Evolutionary conservation across 768 basidiomycete species (phyloP), one percentile per base, ranked within the genome.

Genomic region (Trametes cinnabarina): DNA sequence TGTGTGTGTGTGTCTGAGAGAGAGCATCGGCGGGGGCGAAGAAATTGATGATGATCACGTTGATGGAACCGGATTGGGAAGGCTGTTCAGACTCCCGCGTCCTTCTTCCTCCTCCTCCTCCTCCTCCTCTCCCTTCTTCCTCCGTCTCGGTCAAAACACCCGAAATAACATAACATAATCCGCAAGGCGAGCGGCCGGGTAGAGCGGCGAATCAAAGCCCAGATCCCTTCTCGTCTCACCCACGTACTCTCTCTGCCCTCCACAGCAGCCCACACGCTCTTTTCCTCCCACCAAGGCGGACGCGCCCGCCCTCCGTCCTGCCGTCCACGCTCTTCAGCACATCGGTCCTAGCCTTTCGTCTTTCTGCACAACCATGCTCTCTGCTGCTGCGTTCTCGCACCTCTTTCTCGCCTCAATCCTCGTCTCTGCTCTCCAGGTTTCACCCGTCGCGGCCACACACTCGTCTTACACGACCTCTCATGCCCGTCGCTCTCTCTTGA

Each of bases 231-330:
- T 44, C 55, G 41, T 52, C 56, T 53, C 37, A 30, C 53, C 25
- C 37, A 20, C 14, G n/a, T 55, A 5, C 32, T 51, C 35, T 58
- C 56, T 47, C 65, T 67, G 68, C 68, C 61, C 56, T 49, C 63
- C 64, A 63, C 58, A 68, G 65, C 67, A 66, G 65, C 61, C 65
- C 44, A 49, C 75, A 78, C 78, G 69, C 73, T 79, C 79, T 48
- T 80, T 81, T 63, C 53, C 52, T 50, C 48, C 53, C 56, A 63
- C 47, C 67, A 66, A 65, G 72, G 64, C 64, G 61, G 64, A 60
- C 61, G 65, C 37, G 54, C 54, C 64, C 60, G 40, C 32, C 57
- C 37, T 60, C 43, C 61, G 66, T 66, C 71, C 66, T 54, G 64
- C 71, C 66, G 66, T 68, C 69, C 68, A 59, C 59, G 70, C 74